Percentiles rank a stretch among this genome's conserved stretches.
Conservation (phyloP, 1,139 yeast species). For the Sugiyamaella novakii region DNA sequence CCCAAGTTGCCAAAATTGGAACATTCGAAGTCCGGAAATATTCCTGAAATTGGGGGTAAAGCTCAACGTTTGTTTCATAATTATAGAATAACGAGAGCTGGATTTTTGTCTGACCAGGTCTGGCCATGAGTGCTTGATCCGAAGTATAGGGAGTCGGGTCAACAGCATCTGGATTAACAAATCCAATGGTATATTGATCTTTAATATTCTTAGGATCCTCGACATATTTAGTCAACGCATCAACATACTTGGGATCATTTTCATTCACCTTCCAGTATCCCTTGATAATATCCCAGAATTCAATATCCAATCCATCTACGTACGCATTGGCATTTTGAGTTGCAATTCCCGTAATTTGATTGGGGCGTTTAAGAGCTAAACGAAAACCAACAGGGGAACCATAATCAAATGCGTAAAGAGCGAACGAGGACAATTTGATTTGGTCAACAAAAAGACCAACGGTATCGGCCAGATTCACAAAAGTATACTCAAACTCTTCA, state of each 20-base stretch:
- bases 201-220: constrained; percentile 32
- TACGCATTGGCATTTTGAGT: constrained; percentile 52
- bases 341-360: constrained; percentile 41
- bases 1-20: constrained; percentile 49
- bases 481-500: constrained; percentile 37
- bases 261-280: constrained; percentile 40
- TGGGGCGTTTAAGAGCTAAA: constrained; percentile 43
- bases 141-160: constrained; percentile 44
- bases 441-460: constrained; percentile 41
- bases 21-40: constrained; percentile 42
- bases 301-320: constrained; percentile 44
- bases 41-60: constrained; percentile 47
- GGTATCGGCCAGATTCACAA: constrained; percentile 43
- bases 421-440: constrained; percentile 39
- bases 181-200: constrained; percentile 44
- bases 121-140: constrained; percentile 39
- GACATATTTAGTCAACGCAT: constrained; percentile 31
- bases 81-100: constrained; percentile 46
- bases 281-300: constrained; percentile 46
- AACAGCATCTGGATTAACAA: constrained; percentile 33
- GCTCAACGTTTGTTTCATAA: constrained; percentile 42
- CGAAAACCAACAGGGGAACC: constrained; percentile 50
- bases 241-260: constrained; percentile 24
- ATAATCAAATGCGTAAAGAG: constrained; percentile 48
- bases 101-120: constrained; percentile 38